Conservation (phyloP, 257 asterid genomes). For the Capsicum chinense region DNA sequence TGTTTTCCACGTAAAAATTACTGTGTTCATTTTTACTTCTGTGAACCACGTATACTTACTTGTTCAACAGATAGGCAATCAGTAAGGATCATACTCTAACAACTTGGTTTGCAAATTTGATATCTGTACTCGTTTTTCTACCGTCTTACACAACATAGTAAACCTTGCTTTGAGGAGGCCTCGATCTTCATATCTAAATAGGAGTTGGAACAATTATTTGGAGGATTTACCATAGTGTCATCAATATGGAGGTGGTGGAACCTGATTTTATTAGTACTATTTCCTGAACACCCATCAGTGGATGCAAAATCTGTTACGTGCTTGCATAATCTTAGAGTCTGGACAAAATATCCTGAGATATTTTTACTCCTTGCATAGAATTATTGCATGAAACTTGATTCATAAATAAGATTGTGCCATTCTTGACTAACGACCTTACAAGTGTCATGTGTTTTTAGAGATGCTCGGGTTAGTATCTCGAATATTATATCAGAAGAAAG, state of each 20-base stretch:
- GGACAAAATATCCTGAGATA: background rate
- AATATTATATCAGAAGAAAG: background rate
- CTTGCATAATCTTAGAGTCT: background rate
- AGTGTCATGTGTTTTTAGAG: background rate
- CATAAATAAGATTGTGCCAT: background rate
- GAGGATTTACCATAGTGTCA: background rate
- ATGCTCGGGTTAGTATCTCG: background rate
- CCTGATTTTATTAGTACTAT: background rate
- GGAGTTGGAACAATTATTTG: background rate
- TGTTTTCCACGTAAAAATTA: no score
- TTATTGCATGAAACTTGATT: background rate
- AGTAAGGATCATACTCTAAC: no score
- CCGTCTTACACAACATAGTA: slow-evolving; percentile 24
- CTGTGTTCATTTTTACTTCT: no score
- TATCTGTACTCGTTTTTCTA: background rate
- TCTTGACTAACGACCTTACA: background rate
- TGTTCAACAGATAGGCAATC: no score
- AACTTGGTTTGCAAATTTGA: slow-evolving; percentile 2
- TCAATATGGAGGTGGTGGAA: background rate
- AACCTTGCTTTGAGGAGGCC: slow-evolving; percentile 28
- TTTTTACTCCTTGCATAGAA: background rate
- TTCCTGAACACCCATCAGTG: background rate
- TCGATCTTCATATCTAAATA: background rate
- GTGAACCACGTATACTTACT: no score
- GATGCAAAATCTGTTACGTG: background rate